Percentiles rank a stretch among this genome's conserved stretches.
These are phyloP conservation scores for Mallotus repandus DNA, from an alignment of 441 rosid species.

Conservation along the genomic window DNA sequence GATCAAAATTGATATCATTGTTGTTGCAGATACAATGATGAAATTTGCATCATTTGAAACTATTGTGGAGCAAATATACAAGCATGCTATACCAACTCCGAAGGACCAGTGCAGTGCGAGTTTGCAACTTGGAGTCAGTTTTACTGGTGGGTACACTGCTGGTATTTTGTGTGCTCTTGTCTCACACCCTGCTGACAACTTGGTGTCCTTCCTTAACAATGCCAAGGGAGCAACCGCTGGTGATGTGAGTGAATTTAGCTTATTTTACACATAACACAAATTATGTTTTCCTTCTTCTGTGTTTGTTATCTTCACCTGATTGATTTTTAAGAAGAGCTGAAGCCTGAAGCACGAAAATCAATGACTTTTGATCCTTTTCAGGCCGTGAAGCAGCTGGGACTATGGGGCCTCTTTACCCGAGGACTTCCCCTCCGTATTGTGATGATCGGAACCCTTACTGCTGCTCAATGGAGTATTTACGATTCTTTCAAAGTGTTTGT, in stretches of 20 bases:
- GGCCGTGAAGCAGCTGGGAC: conserved; percentile 90
- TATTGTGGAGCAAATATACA: conserved; percentile 85
- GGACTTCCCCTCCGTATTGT: conserved; percentile 98
- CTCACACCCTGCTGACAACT: conserved; percentile 96
- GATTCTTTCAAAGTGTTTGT: conserved; percentile 95
- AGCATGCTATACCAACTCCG: conserved; percentile 80
- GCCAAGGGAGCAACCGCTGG: conserved; percentile 84
- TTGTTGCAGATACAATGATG: conserved; percentile 89
- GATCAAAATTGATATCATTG: not conserved
- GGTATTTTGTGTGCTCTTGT: conserved; percentile 78
- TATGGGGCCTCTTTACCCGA: conserved; percentile 87
- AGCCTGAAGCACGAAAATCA: not conserved
- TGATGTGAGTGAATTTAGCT: conserved; percentile 55
- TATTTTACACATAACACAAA: too few species aligned
- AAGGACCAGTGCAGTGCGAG: conserved; percentile 80
- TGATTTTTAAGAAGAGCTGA: not conserved
- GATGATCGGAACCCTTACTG: conserved; percentile 99
- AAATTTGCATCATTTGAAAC: conserved; percentile 95
- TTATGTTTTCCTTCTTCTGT: not conserved
- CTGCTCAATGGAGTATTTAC: conserved; percentile 90
- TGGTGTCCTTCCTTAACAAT: conserved; percentile 97
- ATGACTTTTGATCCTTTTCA: conserved; percentile 46
- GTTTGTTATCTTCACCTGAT: not conserved
- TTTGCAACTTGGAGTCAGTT: conserved; percentile 94
- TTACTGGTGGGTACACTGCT: conserved; percentile 93